Percentiles rank a stretch among this genome's conserved stretches.
Conservation (phyloP, 2,329 filamentous ascomycete species). For the Sodiomyces alkalinus region DNA sequence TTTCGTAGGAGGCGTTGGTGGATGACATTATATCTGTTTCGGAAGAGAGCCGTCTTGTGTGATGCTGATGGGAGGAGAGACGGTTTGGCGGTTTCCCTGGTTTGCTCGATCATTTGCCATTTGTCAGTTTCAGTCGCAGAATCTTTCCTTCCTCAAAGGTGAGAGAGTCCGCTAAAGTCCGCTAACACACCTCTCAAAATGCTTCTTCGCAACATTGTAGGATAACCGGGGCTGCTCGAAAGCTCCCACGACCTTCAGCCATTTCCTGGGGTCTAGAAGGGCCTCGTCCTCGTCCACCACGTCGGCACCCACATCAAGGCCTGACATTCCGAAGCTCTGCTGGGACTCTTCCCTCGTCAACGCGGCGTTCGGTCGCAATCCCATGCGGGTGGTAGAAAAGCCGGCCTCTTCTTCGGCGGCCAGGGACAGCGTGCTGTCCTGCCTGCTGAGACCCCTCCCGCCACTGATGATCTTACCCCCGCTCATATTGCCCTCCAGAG, state of each 20-base stretch:
- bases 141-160: not conserved
- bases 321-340: slow-evolving; percentile 47
- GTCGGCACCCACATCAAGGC: slow-evolving; percentile 22
- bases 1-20: slow-evolving; percentile 87
- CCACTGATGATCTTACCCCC: slow-evolving; percentile 54
- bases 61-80: slow-evolving; percentile 61
- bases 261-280: slow-evolving; percentile 56
- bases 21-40: slow-evolving; percentile 82
- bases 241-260: slow-evolving; percentile 71
- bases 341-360: slow-evolving; percentile 45
- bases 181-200: slow-evolving; percentile 58
- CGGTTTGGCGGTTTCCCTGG: slow-evolving; percentile 48
- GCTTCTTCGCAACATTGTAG: slow-evolving; percentile 71
- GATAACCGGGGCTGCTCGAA: slow-evolving; percentile 70
- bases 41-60: slow-evolving; percentile 74
- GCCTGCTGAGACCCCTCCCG: slow-evolving; percentile 39
- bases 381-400: slow-evolving; percentile 37
- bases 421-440: slow-evolving; percentile 46
- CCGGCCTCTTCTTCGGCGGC: slow-evolving; percentile 36
- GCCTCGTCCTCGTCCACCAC: slow-evolving; percentile 38
- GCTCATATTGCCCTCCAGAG: slow-evolving; percentile 74
- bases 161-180: slow-evolving; percentile 2
- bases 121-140: not conserved
- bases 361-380: slow-evolving; percentile 29
- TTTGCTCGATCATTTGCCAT: slow-evolving; percentile 10